Evolutionary conservation across 805 yeast species (phyloP).

Genomic region (Citeromyces nyonsensis): DNA sequence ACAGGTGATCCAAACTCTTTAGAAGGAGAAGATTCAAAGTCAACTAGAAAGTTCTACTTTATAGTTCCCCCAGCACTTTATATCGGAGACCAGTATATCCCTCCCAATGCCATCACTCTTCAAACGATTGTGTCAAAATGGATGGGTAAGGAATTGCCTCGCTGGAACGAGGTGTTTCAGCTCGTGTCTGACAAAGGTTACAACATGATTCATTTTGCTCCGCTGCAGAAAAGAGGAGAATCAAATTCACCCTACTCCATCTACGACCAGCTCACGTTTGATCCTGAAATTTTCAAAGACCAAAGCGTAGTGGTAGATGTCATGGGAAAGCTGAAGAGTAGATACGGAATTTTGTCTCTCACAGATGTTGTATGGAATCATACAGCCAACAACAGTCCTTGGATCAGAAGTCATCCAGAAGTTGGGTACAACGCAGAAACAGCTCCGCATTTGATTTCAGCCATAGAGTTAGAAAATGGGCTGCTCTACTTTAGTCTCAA

Average conservation of each 20-base stretch:
- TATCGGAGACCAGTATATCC: conserved; percentile 37
- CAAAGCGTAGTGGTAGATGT: conserved; percentile 36
- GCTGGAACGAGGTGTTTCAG: conserved; percentile 56
- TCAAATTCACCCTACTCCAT: conserved; percentile 91
- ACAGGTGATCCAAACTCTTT: conserved; percentile 9
- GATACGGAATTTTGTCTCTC: conserved; percentile 54
- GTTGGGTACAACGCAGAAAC: conserved; percentile 76
- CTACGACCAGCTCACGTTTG: conserved; percentile 71
- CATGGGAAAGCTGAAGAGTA: conserved; percentile 29
- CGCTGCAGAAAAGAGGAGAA: conserved; percentile 77
- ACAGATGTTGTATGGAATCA: conserved; percentile 93
- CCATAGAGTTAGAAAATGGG: conserved; percentile 69
- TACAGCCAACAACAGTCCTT: conserved; percentile 78
- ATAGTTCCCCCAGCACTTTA: conserved; percentile 67
- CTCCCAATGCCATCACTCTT: conserved; percentile 66
- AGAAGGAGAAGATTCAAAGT: conserved; percentile 11
- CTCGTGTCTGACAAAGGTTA: conserved; percentile 63
- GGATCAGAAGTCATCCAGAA: conserved; percentile 83
- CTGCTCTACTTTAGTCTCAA: conserved; percentile 48
- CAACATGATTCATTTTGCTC: conserved; percentile 94
- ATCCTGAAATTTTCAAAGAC: conserved; percentile 43
- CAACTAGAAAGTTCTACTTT: conserved; percentile 54
- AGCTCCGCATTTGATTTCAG: conserved; percentile 79
- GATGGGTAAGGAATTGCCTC: conserved; percentile 48
- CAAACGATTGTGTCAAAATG: conserved; percentile 86